phyloP scores from a whole-genome alignment of 768 basidiomycete genomes.

The Pleurotus eryngii region DNA sequence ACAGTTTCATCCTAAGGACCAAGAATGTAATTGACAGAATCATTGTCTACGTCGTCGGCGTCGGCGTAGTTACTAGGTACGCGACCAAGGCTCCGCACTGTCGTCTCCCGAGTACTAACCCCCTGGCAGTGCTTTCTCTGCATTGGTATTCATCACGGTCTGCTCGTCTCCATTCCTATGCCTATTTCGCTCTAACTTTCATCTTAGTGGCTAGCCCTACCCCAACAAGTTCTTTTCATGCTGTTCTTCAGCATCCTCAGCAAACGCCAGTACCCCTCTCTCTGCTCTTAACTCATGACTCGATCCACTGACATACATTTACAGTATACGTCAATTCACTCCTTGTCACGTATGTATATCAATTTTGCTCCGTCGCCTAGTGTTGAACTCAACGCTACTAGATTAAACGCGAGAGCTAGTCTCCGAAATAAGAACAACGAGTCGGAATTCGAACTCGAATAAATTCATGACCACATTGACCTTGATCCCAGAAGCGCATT shows the following conservation, averaged over 20 bases:
- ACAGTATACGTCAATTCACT: neutral
- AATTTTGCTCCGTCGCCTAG: too few relatives aligned
- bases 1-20: neutral
- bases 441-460: too few relatives aligned
- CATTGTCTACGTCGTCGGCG: neutral
- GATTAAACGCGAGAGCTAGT: neutral
- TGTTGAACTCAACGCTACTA: neutral
- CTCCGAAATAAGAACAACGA: too few relatives aligned
- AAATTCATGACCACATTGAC: too few relatives aligned
- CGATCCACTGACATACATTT: neutral
- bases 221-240: neutral
- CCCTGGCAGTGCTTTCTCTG: neutral
- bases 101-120: neutral
- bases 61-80: neutral
- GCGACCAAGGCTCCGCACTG: neutral
- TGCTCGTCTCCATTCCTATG: too few relatives aligned
- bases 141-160: neutral
- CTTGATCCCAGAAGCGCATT: too few relatives aligned
- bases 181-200: neutral
- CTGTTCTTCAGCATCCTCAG: neutral
- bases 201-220: neutral
- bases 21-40: neutral
- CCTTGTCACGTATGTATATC: neutral
- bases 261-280: too few relatives aligned
- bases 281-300: neutral